These are phyloP conservation scores for Suillus variegatus DNA, from an alignment of 768 basidiomycete genomes.

Conservation along the genomic window DNA sequence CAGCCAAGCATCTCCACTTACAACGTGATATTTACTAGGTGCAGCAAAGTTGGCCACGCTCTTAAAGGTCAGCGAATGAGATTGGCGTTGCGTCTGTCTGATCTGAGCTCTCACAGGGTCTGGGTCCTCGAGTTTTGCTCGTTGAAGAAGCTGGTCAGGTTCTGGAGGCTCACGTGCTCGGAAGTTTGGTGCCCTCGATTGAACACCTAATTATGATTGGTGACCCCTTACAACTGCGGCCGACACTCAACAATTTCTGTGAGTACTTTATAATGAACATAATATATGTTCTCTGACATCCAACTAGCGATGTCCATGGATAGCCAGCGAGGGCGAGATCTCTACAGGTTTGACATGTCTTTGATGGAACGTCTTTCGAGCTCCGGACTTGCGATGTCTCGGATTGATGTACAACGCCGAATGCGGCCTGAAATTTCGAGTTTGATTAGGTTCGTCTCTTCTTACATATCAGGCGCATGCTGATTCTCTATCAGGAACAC, in stretches of 20 bases:
- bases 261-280: conserved; percentile 16
- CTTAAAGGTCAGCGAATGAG: conserved; percentile 44
- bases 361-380: conserved; percentile 73
- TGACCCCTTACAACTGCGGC: conserved; percentile 75
- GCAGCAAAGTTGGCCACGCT: conserved; percentile 67
- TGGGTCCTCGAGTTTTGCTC: conserved; percentile 61
- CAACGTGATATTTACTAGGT: conserved; percentile 37
- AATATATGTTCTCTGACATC: neutral
- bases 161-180: conserved; percentile 74
- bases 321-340: conserved; percentile 48
- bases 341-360: conserved; percentile 71
- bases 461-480: neutral
- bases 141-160: conserved; percentile 87
- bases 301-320: conserved; percentile 69
- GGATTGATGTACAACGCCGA: conserved; percentile 69
- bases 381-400: conserved; percentile 63
- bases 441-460: conserved; percentile 32
- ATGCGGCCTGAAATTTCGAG: conserved; percentile 74
- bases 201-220: conserved; percentile 82
- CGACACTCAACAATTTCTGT: conserved; percentile 66
- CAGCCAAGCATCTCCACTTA: neutral
- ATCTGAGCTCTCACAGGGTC: conserved; percentile 39
- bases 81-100: neutral
- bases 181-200: conserved; percentile 61
- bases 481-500: conserved; percentile 41